Percentiles rank a stretch among this genome's conserved stretches.
These are phyloP conservation scores for Clonostachys solani DNA, from an alignment of 2,329 filamentous ascomycete genomes.

Conservation along the genomic window DNA sequence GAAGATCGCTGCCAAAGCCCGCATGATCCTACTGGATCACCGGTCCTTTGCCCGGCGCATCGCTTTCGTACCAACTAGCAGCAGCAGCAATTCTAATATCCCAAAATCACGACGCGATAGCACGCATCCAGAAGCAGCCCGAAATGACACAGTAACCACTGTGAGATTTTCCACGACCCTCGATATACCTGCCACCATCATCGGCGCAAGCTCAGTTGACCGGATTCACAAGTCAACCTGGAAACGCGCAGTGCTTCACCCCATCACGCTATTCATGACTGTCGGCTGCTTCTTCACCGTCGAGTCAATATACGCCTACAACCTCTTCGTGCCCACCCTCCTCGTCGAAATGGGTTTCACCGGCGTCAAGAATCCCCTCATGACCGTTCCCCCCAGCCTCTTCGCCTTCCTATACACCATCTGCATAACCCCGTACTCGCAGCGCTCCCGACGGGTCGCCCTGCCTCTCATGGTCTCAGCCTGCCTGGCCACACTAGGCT, in stretches of 20 bases:
- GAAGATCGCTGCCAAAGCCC: not conserved
- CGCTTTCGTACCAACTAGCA: not conserved
- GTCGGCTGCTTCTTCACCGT: conserved; percentile 14
- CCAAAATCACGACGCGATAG: not conserved
- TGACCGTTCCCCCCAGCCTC: conserved; percentile 28
- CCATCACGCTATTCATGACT: conserved; percentile 10
- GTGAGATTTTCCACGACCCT: not conserved
- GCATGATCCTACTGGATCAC: conserved; percentile 1
- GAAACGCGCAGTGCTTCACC: conserved; percentile 10
- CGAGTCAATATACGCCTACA: conserved; percentile 18
- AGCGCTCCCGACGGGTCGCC: conserved; percentile 8
- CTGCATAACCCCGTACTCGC: conserved; percentile 10
- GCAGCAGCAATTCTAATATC: not conserved
- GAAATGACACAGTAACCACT: not conserved
- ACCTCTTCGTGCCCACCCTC: conserved; percentile 26
- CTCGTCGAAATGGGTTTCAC: conserved; percentile 23
- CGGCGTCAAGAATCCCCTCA: conserved; percentile 21
- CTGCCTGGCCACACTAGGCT: conserved; percentile 8
- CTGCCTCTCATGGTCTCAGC: not conserved
- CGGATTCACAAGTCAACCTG: not conserved
- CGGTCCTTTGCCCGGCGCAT: conserved; percentile 1
- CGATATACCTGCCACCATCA: not conserved
- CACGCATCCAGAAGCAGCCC: not conserved
- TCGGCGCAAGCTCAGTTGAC: not conserved
- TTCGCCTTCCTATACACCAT: conserved; percentile 21